Percentiles rank a stretch among this genome's conserved stretches.
Conservation (phyloP, 73 alveolate genomes). For the Durusdinium trenchii region DNA sequence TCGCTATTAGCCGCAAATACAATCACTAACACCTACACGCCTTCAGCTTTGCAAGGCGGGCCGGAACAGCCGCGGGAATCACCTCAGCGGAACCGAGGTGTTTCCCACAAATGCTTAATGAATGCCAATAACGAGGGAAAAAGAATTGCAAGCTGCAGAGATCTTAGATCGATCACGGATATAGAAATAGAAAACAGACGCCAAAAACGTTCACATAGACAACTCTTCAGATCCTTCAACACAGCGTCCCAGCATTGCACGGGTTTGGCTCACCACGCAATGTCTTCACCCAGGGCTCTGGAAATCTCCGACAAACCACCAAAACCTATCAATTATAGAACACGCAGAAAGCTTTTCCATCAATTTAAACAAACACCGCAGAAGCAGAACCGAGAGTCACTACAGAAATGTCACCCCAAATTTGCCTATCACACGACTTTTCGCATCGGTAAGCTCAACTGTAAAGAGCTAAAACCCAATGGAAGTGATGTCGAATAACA, state of each 20-base stretch:
- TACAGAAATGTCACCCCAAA: neutral
- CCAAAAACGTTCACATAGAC: neutral
- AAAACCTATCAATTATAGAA: neutral
- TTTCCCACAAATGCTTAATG: neutral
- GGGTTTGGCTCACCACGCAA: conserved; percentile 10
- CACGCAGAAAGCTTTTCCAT: neutral
- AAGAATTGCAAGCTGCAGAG: neutral
- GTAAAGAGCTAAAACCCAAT: neutral
- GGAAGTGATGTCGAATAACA: neutral
- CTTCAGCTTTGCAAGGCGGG: conserved; percentile 49
- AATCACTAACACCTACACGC: conserved; percentile 27
- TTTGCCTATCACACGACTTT: neutral
- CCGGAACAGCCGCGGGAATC: conserved; percentile 34
- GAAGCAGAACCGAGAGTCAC: neutral
- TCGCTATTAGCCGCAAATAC: conserved; percentile 31
- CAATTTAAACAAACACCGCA: neutral
- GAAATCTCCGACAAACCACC: neutral
- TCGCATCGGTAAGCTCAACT: conserved; percentile 7
- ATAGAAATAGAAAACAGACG: neutral
- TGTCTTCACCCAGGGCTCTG: conserved; percentile 1
- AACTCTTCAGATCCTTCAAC: neutral
- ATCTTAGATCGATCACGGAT: neutral
- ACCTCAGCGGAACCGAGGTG: conserved; percentile 38
- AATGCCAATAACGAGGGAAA: neutral
- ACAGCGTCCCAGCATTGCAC: neutral